These are phyloP conservation scores for Candida alai DNA, from an alignment of 805 yeast genomes.

Conservation along the genomic window DNA sequence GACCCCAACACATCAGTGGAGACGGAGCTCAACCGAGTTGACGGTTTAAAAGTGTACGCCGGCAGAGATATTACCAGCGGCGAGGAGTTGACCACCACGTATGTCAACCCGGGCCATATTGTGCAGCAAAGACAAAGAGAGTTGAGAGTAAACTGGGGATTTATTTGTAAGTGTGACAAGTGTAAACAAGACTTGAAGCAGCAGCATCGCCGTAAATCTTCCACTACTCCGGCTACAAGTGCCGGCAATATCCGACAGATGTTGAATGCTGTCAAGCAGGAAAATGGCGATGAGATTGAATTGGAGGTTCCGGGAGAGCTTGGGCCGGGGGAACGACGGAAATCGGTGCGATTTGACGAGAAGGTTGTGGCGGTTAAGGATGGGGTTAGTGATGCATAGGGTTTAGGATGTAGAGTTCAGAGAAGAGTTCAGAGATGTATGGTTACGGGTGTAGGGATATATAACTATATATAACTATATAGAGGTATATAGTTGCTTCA, in stretches of 20 bases:
- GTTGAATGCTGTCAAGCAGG: conserved; percentile 39
- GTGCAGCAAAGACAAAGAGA: conserved; percentile 61
- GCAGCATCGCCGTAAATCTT: conserved; percentile 46
- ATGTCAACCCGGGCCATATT: conserved; percentile 63
- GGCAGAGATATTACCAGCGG: conserved; percentile 53
- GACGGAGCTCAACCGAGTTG: conserved; percentile 36
- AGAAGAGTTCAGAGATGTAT: too few relatives aligned
- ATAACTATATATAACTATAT: too few relatives aligned
- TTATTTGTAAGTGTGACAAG: conserved; percentile 61
- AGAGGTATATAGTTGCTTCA: too few relatives aligned
- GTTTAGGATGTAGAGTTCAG: too few relatives aligned
- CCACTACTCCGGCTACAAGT: conserved; percentile 17
- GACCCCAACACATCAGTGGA: conserved; percentile 63
- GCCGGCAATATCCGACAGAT: conserved; percentile 45
- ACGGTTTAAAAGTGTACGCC: conserved; percentile 61
- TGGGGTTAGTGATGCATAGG: too few relatives aligned
- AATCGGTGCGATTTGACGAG: conserved; percentile 65
- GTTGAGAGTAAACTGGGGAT: conserved; percentile 76
- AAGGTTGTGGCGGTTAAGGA: conserved; percentile 33
- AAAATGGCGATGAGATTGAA: conserved; percentile 41
- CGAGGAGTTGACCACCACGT: conserved; percentile 67
- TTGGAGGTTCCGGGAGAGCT: conserved; percentile 39
- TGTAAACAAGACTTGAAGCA: conserved; percentile 54
- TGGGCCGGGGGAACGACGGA: conserved; percentile 45
- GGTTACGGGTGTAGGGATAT: too few relatives aligned